These are phyloP conservation scores for Yamadazyma conglobata DNA, from an alignment of 1,139 yeast species.

Conservation along the genomic window DNA sequence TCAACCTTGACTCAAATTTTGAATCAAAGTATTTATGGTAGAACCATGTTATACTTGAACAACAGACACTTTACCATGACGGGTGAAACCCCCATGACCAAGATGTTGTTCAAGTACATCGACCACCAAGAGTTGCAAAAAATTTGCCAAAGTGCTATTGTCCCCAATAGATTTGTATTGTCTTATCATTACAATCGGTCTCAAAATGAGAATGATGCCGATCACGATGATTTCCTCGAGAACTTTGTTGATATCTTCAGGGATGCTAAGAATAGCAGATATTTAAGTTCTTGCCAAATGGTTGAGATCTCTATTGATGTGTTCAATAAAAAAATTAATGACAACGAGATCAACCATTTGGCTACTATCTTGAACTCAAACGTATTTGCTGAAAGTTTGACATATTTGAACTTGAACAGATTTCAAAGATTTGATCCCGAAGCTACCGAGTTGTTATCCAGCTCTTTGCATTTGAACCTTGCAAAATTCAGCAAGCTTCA, in stretches of 20 bases:
- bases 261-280: background rate
- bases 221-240: slow-evolving; percentile 8
- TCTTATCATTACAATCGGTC: slow-evolving; percentile 13
- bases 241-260: slow-evolving; percentile 6
- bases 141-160: slow-evolving; percentile 4
- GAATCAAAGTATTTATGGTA: slow-evolving; percentile 13
- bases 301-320: slow-evolving; percentile 17
- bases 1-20: slow-evolving; percentile 2
- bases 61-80: slow-evolving; percentile 5
- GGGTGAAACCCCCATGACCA: slow-evolving; percentile 6
- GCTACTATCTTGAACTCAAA: slow-evolving; percentile 7
- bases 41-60: slow-evolving; percentile 12
- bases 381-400: slow-evolving; percentile 11
- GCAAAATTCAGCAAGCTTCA: slow-evolving; percentile 11
- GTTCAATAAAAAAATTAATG: slow-evolving; percentile 12
- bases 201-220: slow-evolving; percentile 5
- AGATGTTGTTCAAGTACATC: slow-evolving; percentile 12
- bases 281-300: slow-evolving; percentile 7
- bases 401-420: slow-evolving; percentile 14
- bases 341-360: slow-evolving; percentile 9
- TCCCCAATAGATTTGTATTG: slow-evolving; percentile 15
- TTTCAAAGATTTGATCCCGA: slow-evolving; percentile 13
- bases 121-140: slow-evolving; percentile 7
- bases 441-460: slow-evolving; percentile 5
- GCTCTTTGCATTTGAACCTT: slow-evolving; percentile 7